These are phyloP conservation scores for Gentiana macrophylla DNA, from an alignment of 257 asterid genomes.

Conservation along the genomic window DNA sequence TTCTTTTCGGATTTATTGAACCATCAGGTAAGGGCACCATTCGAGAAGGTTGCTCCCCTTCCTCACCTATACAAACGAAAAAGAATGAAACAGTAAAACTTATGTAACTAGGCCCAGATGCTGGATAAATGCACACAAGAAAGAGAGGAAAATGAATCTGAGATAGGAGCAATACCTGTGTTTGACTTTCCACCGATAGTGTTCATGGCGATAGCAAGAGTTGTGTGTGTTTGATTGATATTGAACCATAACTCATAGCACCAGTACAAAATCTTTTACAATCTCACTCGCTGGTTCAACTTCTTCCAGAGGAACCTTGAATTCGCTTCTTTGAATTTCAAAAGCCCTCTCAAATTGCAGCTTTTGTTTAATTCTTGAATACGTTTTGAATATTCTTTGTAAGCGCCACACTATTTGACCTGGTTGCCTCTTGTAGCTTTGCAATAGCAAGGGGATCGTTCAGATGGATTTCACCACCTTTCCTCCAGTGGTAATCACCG, in stretches of 20 bases:
- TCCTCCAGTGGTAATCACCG: slow-evolving; percentile 98
- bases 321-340: slow-evolving; percentile 65
- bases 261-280: slow-evolving; percentile 91
- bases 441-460: slow-evolving; percentile 97
- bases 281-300: slow-evolving; percentile 93
- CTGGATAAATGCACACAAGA: no score
- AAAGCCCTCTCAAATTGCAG: slow-evolving; percentile 93
- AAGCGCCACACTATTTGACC: slow-evolving; percentile 85
- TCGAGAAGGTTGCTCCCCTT: slow-evolving; percentile 98
- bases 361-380: slow-evolving; percentile 76
- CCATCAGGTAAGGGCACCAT: slow-evolving; percentile 95
- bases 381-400: slow-evolving; percentile 83
- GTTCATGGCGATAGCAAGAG: slow-evolving; percentile 97
- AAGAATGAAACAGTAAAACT: neutral
- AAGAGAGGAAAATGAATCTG: neutral
- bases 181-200: slow-evolving; percentile 91
- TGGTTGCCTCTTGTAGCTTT: slow-evolving; percentile 92
- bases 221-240: slow-evolving; percentile 85
- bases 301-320: slow-evolving; percentile 73
- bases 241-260: slow-evolving; percentile 99
- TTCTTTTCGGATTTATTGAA: slow-evolving; percentile 80
- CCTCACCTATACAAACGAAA: slow-evolving; percentile 60
- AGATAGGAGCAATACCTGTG: slow-evolving; percentile 44
- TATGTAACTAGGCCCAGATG: neutral
- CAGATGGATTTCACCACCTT: slow-evolving; percentile 92